Evolutionary conservation across 2,329 filamentous ascomycete genomes (phyloP), one percentile per base, ranked within the genome.

Genomic region (Huntiella decipiens): DNA sequence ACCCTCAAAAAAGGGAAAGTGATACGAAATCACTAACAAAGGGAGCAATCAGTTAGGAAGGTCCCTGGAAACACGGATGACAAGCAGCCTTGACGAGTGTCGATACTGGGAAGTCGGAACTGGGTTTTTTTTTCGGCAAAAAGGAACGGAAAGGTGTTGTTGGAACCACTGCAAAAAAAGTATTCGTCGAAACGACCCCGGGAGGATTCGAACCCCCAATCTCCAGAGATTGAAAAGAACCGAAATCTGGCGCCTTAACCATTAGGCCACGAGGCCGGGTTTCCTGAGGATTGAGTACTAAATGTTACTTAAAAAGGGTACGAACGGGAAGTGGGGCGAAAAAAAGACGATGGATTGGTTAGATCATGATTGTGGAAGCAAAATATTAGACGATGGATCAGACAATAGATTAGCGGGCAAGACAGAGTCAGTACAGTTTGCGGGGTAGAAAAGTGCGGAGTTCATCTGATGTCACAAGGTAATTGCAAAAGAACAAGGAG

Each of bases 161-260:
- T 28, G 1, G 22, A 28, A 28, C 2, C 10, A 8, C 8, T 28
- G 3, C 2, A 7, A 28, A 28, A 28, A 28, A 28, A 28, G 4
- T 28, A 28, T 28, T 28, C 22, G 22, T 16, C 10, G 7, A 36
- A 36, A 33, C 43, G 47, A 49, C 47, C 47, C 47, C 47, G 47
- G 42, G 47, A 49, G 47, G 47, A 49, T 49, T 49, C 47, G 47
- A 49, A 49, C 47, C 47, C 46, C 47, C 42, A 49, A 49, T 49
- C 47, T 49, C 47, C 43, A 49, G 47, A 49, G 47, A 19, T 5
- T 38, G 32, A 41, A 19, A 34, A 37, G 45, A n/a, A 45, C 47
- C 47, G 47, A 49, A 49, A 49, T 49, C 47, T 49, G 43, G 47
- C 47, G 47, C 47, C 47, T 49, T 49, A 49, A 49, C 47, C 47